Evolutionary conservation across 495 filamentous ascomycete species (phyloP).

Genomic region (Penicillium herquei): DNA sequence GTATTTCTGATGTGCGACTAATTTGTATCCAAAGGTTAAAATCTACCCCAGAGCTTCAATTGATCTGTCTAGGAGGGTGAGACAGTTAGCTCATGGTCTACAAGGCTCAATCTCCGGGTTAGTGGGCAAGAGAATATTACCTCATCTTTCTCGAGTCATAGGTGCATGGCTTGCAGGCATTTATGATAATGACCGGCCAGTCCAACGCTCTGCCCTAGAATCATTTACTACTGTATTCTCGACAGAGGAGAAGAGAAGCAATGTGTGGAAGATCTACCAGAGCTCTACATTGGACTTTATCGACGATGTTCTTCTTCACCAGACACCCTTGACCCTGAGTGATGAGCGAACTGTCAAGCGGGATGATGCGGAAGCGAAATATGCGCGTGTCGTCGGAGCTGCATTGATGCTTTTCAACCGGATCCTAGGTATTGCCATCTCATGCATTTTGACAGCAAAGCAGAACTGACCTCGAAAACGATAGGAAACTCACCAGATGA

Average conservation of each 20-base stretch:
- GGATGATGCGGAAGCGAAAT: slow-evolving; percentile 83
- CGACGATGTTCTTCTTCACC: slow-evolving; percentile 67
- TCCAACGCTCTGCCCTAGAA: slow-evolving; percentile 69
- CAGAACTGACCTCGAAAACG: background rate
- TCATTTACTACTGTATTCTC: slow-evolving; percentile 71
- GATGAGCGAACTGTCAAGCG: slow-evolving; percentile 79
- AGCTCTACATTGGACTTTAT: slow-evolving; percentile 75
- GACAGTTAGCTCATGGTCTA: slow-evolving; percentile 74
- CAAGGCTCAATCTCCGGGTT: slow-evolving; percentile 71
- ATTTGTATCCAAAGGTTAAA: slow-evolving; percentile 58
- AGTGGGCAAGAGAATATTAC: slow-evolving; percentile 76
- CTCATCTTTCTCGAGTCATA: slow-evolving; percentile 69
- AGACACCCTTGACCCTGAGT: slow-evolving; percentile 77
- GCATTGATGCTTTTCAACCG: slow-evolving; percentile 45
- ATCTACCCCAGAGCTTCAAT: slow-evolving; percentile 86
- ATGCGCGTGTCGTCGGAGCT: slow-evolving; percentile 72
- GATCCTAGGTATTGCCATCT: slow-evolving; percentile 39
- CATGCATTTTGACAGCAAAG: background rate
- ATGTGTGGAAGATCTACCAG: slow-evolving; percentile 76
- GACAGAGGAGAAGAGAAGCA: slow-evolving; percentile 71
- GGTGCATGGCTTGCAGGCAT: slow-evolving; percentile 86
- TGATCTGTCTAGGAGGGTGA: slow-evolving; percentile 81
- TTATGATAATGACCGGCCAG: slow-evolving; percentile 78
- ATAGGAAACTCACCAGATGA: slow-evolving; percentile 43
- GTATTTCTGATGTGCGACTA: slow-evolving; percentile 17